Evolutionary conservation across 805 yeast genomes (phyloP).

Genomic region (Hanseniaspora nectarophila): DNA sequence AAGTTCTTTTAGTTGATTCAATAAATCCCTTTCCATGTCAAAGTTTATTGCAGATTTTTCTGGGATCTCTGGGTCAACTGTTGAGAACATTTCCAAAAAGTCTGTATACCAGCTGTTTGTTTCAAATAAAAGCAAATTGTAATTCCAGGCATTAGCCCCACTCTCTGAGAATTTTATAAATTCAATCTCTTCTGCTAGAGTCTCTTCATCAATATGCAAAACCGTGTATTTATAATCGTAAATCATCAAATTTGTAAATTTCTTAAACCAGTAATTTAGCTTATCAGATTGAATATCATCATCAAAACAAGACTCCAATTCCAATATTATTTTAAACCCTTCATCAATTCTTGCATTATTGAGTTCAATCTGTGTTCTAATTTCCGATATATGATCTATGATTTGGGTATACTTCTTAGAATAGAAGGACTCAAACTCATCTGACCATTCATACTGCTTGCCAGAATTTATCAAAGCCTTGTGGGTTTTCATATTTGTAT

Average conservation of each 20-base stretch:
- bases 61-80: not conserved
- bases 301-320: not conserved
- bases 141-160: not conserved
- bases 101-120: not conserved
- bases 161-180: not conserved
- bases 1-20: not conserved
- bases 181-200: not conserved
- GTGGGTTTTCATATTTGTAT: not conserved
- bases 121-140: not conserved
- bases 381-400: not conserved
- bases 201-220: not conserved
- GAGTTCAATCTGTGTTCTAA: not conserved
- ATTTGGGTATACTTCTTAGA: not conserved
- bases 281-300: not conserved
- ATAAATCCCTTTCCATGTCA: not conserved
- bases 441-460: not conserved
- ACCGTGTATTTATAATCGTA: slow-evolving; percentile 6
- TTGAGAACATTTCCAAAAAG: not conserved
- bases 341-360: not conserved
- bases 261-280: not conserved
- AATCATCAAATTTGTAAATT: slow-evolving; percentile 7
- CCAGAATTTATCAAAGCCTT: not conserved
- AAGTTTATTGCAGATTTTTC: not conserved
- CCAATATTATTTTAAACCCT: not conserved
- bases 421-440: not conserved